A percentile compares a stretch with the other conserved stretches of the same genome.
Evolutionary conservation across 2,329 filamentous ascomycete species (phyloP).

Genomic region (Pseudogymnoascus sp.): DNA sequence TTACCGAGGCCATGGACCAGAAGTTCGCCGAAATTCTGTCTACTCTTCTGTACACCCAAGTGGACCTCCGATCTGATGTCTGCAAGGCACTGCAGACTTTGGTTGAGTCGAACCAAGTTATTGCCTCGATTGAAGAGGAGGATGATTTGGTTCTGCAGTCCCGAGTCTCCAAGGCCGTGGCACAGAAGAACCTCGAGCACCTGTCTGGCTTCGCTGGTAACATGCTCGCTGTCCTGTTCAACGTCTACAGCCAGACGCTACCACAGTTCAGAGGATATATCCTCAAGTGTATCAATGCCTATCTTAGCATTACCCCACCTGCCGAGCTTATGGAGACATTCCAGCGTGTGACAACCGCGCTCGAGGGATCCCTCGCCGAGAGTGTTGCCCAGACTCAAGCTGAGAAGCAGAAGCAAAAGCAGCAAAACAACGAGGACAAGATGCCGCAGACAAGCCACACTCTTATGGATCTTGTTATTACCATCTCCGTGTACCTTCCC

Average conservation of each 20-base stretch:
- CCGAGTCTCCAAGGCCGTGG: constrained; percentile 66
- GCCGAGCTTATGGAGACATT: constrained; percentile 83
- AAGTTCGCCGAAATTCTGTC: constrained; percentile 82
- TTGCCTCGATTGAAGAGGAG: constrained; percentile 60
- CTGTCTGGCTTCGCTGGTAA: constrained; percentile 76
- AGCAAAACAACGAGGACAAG: constrained; percentile 50
- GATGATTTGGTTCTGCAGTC: constrained; percentile 68
- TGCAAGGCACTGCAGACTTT: constrained; percentile 80
- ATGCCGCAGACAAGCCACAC: constrained; percentile 93
- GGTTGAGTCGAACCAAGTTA: constrained; percentile 84
- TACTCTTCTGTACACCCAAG: constrained; percentile 87
- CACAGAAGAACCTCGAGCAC: constrained; percentile 74
- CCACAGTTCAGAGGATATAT: constrained; percentile 88
- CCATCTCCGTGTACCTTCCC: constrained; percentile 88
- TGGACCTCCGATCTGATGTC: constrained; percentile 77
- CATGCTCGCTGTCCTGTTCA: constrained; percentile 93
- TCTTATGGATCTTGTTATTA: constrained; percentile 92
- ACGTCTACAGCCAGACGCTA: constrained; percentile 94
- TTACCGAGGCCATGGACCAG: constrained; percentile 72
- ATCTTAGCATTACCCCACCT: constrained; percentile 76
- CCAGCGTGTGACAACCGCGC: constrained; percentile 74
- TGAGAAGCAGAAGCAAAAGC: constrained; percentile 55
- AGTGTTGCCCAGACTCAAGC: constrained; percentile 55
- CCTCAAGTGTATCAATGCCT: constrained; percentile 89
- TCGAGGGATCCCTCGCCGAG: constrained; percentile 62